phyloP scores from a whole-genome alignment of 75 land plant genomes.

The Ceratopteris richardii region DNA sequence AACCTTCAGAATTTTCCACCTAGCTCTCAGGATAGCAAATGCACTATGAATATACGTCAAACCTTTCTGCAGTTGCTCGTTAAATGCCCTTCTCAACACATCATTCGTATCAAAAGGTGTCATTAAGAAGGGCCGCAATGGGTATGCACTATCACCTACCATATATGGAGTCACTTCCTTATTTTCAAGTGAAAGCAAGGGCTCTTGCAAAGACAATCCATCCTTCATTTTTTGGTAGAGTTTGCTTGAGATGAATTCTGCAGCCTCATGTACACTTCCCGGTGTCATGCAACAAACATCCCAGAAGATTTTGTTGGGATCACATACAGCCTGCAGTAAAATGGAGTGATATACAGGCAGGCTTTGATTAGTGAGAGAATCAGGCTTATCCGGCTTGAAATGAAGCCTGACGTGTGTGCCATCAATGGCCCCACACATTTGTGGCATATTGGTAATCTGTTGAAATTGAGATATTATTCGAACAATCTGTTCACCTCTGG shows the following conservation, averaged over 20 bases:
- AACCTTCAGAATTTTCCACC: slow-evolving; percentile 26
- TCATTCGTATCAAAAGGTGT: slow-evolving; percentile 20
- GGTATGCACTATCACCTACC: slow-evolving; percentile 23
- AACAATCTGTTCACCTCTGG: slow-evolving; percentile 19
- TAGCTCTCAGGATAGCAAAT: slow-evolving; percentile 18
- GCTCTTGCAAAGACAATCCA: slow-evolving; percentile 15
- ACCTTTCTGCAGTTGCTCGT: slow-evolving; percentile 24
- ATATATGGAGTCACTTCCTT: slow-evolving; percentile 16
- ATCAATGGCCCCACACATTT: slow-evolving; percentile 23
- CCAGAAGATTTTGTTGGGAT: slow-evolving; percentile 30
- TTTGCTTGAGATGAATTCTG: slow-evolving; percentile 23
- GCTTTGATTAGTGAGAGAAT: not conserved
- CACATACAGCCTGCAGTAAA: slow-evolving; percentile 35
- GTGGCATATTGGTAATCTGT: slow-evolving; percentile 14
- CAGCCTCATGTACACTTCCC: slow-evolving; percentile 17
- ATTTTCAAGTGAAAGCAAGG: slow-evolving; percentile 6
- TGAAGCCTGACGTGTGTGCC: slow-evolving; percentile 18
- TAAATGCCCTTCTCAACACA: slow-evolving; percentile 18
- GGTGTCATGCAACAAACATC: slow-evolving; percentile 25
- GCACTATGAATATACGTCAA: slow-evolving; percentile 17
- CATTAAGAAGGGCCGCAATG: slow-evolving; percentile 23
- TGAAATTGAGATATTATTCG: slow-evolving; percentile 8
- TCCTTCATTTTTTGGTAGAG: slow-evolving; percentile 14
- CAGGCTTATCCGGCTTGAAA: slow-evolving; percentile 13
- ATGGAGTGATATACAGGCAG: slow-evolving; percentile 8